phyloP scores from a whole-genome alignment of 345 rosid genomes.

The Ceriops tagal region DNA sequence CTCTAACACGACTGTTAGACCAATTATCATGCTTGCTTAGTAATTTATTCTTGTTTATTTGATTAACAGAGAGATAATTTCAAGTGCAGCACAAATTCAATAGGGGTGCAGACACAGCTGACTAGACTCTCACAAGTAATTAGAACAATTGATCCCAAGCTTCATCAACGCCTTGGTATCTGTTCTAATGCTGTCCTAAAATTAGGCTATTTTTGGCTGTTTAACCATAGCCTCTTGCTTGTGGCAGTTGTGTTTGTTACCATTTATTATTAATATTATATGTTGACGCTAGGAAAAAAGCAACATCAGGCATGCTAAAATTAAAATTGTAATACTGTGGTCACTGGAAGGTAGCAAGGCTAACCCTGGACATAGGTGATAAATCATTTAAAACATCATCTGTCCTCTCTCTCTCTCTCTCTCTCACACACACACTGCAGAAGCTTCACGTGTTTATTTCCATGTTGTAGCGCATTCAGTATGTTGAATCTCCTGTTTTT shows the following conservation, averaged over 20 bases:
- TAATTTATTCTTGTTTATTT: slow-evolving; percentile 19
- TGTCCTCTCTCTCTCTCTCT: too few species aligned
- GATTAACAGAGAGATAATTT: slow-evolving; percentile 80
- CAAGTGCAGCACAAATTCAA: slow-evolving; percentile 59
- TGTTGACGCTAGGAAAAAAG: not conserved
- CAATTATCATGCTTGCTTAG: slow-evolving; percentile 7
- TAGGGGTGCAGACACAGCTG: slow-evolving; percentile 92
- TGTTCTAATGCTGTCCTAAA: not conserved
- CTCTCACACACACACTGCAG: too few species aligned
- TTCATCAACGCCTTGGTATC: slow-evolving; percentile 89
- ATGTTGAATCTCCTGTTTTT: not conserved
- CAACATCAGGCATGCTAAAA: not conserved
- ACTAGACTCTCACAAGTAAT: slow-evolving; percentile 77
- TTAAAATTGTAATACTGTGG: not conserved
- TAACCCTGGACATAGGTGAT: not conserved
- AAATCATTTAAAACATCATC: not conserved
- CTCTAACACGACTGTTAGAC: not conserved
- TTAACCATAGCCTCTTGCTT: not conserved
- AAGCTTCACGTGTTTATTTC: not conserved
- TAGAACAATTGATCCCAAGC: slow-evolving; percentile 80
- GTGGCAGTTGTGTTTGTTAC: not conserved
- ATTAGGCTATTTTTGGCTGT: slow-evolving; percentile 4
- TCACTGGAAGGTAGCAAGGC: not conserved
- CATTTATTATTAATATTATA: not conserved
- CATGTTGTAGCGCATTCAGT: not conserved